Evolutionary conservation across 1,284 basidiomycete species (phyloP), one percentile per base, ranked within the genome.

Genomic region (Anthracocystis walkeri): DNA sequence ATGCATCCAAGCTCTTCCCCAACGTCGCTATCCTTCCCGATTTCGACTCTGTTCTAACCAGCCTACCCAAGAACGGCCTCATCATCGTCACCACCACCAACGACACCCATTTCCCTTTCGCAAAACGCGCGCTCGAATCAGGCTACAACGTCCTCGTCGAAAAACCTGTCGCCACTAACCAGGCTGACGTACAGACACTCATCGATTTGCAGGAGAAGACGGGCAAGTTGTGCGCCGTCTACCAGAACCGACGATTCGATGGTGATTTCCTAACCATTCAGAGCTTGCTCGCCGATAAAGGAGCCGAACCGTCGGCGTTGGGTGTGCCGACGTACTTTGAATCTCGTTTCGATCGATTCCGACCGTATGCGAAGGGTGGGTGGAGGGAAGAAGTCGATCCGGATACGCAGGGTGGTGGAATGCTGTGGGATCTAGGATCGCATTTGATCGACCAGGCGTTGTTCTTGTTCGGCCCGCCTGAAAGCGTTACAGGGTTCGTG

Each of bases 41-140:
- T 53, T 62, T 84, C 40, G 80, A 80, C 40, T 60, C 74, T 4
- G 76, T 82, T 11, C 69, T 84, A 14, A 64, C 64, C 16, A 70
- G 65, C 21, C 61, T 84, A n/a, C 82, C 82, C n/a, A 62, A 75
- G 52, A 59, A 71, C 12, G 77, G 79, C 14, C 73, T 84, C n/a
- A 76, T 84, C 62, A 73, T 84, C 40, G 75, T 84, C 57, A 82
- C 82, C 10, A 82, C 81, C n/a, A 72, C 78, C 55, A 84, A 84
- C 69, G 74, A 71, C 20, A 82, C 82, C 16, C 83, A 84, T 58
- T 76, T 77, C 38, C 75, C 77, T 18, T 80, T 82, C 49, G 83
- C 83, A 27, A 78, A 81, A 58, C 63, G 72, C 10, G 77, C 82
- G 3, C 75, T 84, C 40, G 63, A 81, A 44, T 44, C 73, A 2